Evolutionary conservation across 225 moss, liverwort and hornwort genomes (phyloP), one percentile per base, ranked within the genome.

Genomic region (Marchantia polymorpha): DNA sequence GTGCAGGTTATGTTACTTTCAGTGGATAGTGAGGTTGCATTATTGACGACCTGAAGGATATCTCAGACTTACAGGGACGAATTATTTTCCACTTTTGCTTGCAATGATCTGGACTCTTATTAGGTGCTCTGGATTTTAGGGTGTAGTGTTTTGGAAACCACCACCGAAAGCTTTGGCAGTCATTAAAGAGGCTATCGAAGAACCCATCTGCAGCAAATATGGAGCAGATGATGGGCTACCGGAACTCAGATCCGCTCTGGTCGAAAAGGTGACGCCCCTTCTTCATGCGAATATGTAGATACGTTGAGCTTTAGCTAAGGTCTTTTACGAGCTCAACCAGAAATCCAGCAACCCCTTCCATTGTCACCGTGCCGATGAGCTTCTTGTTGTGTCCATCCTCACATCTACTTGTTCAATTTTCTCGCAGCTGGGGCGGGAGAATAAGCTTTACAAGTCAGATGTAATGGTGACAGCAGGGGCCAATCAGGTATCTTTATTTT

Each of bases 401-500:
- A 69, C 7, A 22, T 71, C 50, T n/a, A 53, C 26, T 29, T 14
- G 27, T 31, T 27, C 23, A 59, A 58, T 15, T 27, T 39, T 55
- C 23, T 5, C 67, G 58, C 93, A 99, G 99, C 77, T 99, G 63
- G 77, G 83, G 81, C 86, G 78, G 69, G 99, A 99, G 89, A 99
- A 99, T 81, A 93, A 94, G 79, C 89, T 99, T 68, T 83, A 71
- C 84, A 91, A 88, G 69, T 95, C 99, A 7, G 86, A 90, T 25
- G 93, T 99, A 51, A 99, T 99, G 99, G 88, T 99, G 77, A 99
- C 99, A 53, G 93, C 95, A 61, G 99, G 99, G 82, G 99, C 99
- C 76, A 99, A 99, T 73, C 99, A 99, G 99, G 99, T 99, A 29
- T 55, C 17, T 56, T 16, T 58, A 25, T 29, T 17, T 29, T 39